A percentile compares a stretch with the other conserved stretches of the same genome.
phyloP scores from a whole-genome alignment of 208 protist genomes.

The Acanthamoeba triangularis region DNA sequence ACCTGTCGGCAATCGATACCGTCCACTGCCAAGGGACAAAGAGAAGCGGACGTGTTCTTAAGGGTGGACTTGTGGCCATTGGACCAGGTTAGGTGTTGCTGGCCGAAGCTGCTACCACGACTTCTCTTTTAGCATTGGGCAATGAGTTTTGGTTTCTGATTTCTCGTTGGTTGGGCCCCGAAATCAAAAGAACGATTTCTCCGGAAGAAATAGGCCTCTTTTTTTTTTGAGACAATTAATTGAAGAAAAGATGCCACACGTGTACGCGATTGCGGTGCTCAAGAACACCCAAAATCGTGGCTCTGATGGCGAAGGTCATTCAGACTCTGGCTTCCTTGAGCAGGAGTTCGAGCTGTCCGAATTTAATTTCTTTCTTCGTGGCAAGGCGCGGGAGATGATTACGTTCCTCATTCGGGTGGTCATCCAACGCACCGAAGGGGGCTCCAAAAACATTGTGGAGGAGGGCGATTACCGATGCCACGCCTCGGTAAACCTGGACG shows the following conservation, averaged over 20 bases:
- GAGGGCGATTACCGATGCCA: conserved; percentile 73
- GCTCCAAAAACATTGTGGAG: conserved; percentile 56
- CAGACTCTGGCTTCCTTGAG: not conserved
- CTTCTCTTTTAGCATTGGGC: too few species aligned
- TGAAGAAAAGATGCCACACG: conserved; percentile 40
- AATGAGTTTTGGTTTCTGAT: too few species aligned
- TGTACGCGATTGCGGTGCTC: conserved; percentile 59
- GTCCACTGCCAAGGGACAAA: too few species aligned
- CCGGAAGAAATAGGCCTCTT: too few species aligned
- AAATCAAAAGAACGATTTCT: too few species aligned
- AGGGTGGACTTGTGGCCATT: too few species aligned
- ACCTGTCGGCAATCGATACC: too few species aligned
- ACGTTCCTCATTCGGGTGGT: conserved; percentile 59
- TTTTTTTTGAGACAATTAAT: too few species aligned
- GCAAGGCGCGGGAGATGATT: conserved; percentile 34
- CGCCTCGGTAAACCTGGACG: conserved; percentile 8
- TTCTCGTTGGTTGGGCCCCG: too few species aligned
- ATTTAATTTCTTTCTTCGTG: conserved; percentile 43
- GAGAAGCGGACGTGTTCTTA: too few species aligned
- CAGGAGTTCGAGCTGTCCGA: conserved; percentile 47
- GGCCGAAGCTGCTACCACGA: too few species aligned
- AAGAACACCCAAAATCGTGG: not conserved
- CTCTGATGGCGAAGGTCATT: not conserved
- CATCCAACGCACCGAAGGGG: conserved; percentile 21
- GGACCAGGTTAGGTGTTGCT: too few species aligned